A percentile compares a stretch with the other conserved stretches of the same genome.
Conservation (phyloP, 2,329 filamentous ascomycete species). For the Penicillium sp. region DNA sequence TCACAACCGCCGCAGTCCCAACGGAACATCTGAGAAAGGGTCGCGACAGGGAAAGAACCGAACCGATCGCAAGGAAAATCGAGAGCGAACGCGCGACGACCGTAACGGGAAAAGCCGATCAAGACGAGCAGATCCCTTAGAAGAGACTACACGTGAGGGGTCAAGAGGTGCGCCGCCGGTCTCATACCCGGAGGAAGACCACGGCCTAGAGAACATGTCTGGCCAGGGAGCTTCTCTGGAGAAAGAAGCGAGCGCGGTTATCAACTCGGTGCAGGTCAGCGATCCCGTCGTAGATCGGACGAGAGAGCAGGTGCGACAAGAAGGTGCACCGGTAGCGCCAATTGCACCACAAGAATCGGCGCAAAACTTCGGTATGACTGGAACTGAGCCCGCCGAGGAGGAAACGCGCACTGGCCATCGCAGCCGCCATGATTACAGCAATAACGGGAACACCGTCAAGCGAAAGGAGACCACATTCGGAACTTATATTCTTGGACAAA, state of each 20-base stretch:
- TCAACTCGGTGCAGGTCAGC: slow-evolving; percentile 73
- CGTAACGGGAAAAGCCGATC: slow-evolving; percentile 42
- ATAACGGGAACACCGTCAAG: slow-evolving; percentile 57
- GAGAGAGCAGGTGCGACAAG: slow-evolving; percentile 67
- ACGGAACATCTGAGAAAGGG: slow-evolving; percentile 39
- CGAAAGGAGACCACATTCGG: slow-evolving; percentile 85
- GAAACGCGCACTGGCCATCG: slow-evolving; percentile 34
- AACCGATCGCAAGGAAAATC: slow-evolving; percentile 36
- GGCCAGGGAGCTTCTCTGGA: slow-evolving; percentile 58
- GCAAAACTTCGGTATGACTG: slow-evolving; percentile 49
- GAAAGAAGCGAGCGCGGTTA: slow-evolving; percentile 74
- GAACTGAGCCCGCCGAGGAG: slow-evolving; percentile 51
- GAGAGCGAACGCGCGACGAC: slow-evolving; percentile 38
- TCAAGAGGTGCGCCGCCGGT: slow-evolving; percentile 31
- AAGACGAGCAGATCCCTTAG: slow-evolving; percentile 38
- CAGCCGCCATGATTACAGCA: slow-evolving; percentile 60
- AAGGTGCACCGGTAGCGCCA: slow-evolving; percentile 53
- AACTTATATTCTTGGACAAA: slow-evolving; percentile 93
- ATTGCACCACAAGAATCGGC: slow-evolving; percentile 47
- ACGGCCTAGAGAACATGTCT: slow-evolving; percentile 54
- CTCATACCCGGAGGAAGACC: slow-evolving; percentile 31
- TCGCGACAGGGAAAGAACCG: slow-evolving; percentile 42
- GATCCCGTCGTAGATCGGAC: slow-evolving; percentile 72
- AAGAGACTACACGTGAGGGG: slow-evolving; percentile 40
- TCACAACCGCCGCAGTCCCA: slow-evolving; percentile 45